Base-by-base conservation (phyloP, 257 asterid genomes). In the Penstemon davidsonii region DNA sequence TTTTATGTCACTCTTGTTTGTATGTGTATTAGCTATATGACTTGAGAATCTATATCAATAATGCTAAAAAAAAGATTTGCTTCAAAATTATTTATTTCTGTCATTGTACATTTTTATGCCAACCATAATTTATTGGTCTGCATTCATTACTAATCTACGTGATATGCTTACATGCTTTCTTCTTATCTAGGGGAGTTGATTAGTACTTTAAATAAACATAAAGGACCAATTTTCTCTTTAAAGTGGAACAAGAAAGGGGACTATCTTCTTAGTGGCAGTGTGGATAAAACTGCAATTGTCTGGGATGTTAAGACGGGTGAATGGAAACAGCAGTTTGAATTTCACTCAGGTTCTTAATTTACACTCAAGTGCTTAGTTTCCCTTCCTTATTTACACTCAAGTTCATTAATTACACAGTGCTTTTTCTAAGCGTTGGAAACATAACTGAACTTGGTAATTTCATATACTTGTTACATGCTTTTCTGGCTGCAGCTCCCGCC, bases 241-340 rank as follows among this genome's bases (percentile, higher is more conserved):
- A 93, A 90, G 90, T 93, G 99, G 99, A 93, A 90, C 83, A 90
- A 88, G 86, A 90, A 90, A 77, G 99, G 99, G 49, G 96, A 90
- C 81, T 93, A 73, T 76, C 88, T 93, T 78, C 95, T 93, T 45
- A 93, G 97, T 74, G 99, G 99, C 66, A 90, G 97, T 74, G 95
- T 90, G 56, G 99, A 93, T 77, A 88, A 86, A 87, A 93, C 96
- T 76, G 97, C 97, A 54, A 91, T 93, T 73, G 97, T 88, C 60
- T 93, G 99, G 99, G 97, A 90, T 78, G 91, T 86, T 65, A 90
- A 88, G 90, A 78, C 89, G 4, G 96, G 92, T n/a, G 96, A 93
- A 73, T 90, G 96, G 87, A 93, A 79, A 71, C 99, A 93, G 66
- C 99, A 93, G 70, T 90, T 93, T 54, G 97, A 91, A 81, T 88